Evolutionary conservation across 495 filamentous ascomycete genomes (phyloP), one percentile per base, ranked within the genome.

Genomic region (Penicillium crystallinum): DNA sequence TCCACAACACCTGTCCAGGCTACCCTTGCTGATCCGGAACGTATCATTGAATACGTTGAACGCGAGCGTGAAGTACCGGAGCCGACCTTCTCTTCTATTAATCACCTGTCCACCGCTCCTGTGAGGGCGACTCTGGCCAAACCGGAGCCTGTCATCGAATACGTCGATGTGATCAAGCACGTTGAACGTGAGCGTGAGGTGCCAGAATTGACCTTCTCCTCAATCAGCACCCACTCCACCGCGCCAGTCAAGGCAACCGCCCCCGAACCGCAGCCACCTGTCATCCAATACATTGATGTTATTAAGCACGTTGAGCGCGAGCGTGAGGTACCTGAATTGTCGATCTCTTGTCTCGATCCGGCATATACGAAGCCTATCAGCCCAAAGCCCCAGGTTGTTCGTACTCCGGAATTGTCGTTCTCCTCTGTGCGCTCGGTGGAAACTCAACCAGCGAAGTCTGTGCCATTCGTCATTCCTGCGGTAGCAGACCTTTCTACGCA

Each of bases 201-300:
- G 15, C 61, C 58, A 8, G 40, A 67, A 31, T 52, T 81, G 21
- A 70, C 65, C 27, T 61, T 84, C 31, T 81, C 83, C 17, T 54
- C 70, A 6, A 66, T 84, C 36, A 70, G 63, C 25, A 68, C 74
- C 6, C 65, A 77, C 37, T 63, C 76, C 8, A 83, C 76, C 10
- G 72, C 76, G 52, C 82, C 82, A 8, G 58, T 78, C 14, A 40
- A 53, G 51, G 62, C 66, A n/a, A 54, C 38, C 30, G 34, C 62
- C 14, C 64, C 66, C 3, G 65, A 65, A 31, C 56, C 61, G 40
- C 53, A 46, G 22, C 58, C 57, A 22, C 52, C 33, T 22, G 45
- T 48, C 0, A 37, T 48, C 8, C 45, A 48, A 48, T 48, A 48
- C 64, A 25, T 45, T 21, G 22, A 61, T 47, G 15, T 58, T 11